Percentiles rank a stretch among this genome's conserved stretches.
phyloP scores from a whole-genome alignment of 352 stramenopile genomes.

The Thraustochytrium striatum region DNA sequence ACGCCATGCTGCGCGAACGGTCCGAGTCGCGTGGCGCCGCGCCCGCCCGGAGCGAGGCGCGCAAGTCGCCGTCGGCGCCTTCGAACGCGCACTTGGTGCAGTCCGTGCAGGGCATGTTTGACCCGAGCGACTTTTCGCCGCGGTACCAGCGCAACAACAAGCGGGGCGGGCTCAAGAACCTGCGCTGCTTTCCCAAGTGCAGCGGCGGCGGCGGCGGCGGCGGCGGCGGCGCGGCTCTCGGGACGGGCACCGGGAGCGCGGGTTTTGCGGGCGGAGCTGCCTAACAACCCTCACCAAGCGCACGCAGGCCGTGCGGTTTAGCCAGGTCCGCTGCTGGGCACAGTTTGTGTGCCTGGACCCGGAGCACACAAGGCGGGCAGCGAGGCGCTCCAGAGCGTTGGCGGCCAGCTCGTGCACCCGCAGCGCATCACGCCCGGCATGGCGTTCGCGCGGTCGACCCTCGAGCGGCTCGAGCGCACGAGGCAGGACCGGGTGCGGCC shows the following conservation, averaged over 20 bases:
- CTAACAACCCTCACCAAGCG: not conserved
- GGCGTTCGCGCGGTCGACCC: not conserved
- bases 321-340: not conserved
- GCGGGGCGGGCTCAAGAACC: conserved; percentile 77
- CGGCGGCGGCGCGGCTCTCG: no score
- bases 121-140: conserved; percentile 58
- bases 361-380: no score
- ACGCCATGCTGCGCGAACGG: no score
- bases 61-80: no score
- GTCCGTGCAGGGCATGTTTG: not conserved
- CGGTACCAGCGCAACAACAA: conserved; percentile 82
- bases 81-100: not conserved
- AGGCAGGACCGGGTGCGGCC: not conserved
- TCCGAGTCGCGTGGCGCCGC: no score
- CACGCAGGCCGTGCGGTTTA: not conserved
- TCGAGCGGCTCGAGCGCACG: not conserved
- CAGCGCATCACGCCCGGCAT: not conserved
- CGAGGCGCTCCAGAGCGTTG: no score
- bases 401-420: not conserved
- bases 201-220: no score
- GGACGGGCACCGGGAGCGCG: conserved; percentile 70
- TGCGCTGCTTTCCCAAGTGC: conserved; percentile 67
- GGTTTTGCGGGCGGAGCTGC: conserved; percentile 71
- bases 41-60: no score
- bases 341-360: not conserved